phyloP scores from a whole-genome alignment of 176 grass and related monocot genomes.

The barley (Hordeum vulgare) region DNA sequence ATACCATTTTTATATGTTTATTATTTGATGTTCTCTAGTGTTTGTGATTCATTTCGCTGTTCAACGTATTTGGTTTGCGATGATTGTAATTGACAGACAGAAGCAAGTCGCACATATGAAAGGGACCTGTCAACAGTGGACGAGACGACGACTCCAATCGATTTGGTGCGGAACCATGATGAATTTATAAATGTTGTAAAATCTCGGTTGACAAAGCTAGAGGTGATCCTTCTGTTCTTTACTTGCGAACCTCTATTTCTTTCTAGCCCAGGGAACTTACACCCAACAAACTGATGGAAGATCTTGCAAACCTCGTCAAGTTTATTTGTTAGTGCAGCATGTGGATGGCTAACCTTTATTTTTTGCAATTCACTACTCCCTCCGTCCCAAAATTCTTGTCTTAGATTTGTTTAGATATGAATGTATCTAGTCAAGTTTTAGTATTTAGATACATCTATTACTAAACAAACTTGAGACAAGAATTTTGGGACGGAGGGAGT shows the following conservation, averaged over 20 bases:
- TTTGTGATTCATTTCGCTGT: conserved; percentile 7
- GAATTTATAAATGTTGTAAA: conserved; percentile 82
- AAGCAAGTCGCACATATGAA: conserved; percentile 35
- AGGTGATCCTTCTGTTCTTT: conserved; percentile 46
- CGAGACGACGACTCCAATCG: conserved; percentile 31
- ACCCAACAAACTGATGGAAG: background rate
- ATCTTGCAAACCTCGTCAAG: background rate
- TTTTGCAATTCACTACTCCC: background rate
- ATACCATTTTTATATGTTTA: background rate
- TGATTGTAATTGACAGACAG: conserved; percentile 36
- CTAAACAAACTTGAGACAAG: too few relatives aligned
- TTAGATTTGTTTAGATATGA: too few relatives aligned
- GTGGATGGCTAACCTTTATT: background rate
- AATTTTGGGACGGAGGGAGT: too few relatives aligned
- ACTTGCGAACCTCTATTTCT: conserved; percentile 1
- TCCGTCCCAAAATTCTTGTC: too few relatives aligned
- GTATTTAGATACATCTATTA: too few relatives aligned
- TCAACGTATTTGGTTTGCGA: conserved; percentile 6
- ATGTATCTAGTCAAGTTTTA: too few relatives aligned
- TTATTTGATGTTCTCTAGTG: background rate
- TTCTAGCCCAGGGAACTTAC: background rate
- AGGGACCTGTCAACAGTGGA: conserved; percentile 48
- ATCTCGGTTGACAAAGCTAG: conserved; percentile 89
- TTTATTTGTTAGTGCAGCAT: conserved; percentile 8
- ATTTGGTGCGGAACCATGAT: conserved; percentile 67